Base-by-base conservation (phyloP, 2,329 filamentous ascomycete genomes). In the Aspergillus sp. region DNA sequence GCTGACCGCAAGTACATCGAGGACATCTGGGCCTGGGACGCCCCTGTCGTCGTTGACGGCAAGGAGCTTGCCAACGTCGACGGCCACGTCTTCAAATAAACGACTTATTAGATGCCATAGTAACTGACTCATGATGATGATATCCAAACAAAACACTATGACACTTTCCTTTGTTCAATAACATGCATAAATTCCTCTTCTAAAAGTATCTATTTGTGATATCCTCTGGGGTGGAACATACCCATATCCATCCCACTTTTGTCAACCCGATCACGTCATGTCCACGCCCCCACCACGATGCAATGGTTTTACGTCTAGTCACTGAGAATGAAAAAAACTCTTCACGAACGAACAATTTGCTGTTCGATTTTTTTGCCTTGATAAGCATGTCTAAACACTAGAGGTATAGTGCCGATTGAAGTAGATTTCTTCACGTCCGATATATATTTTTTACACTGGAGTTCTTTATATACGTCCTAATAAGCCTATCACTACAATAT, bases 21-120 rank as follows among this genome's bases (percentile, higher is more conserved):
- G 74, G 87, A 89, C 75, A 83, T 89, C 80, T 99, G 95, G 95
- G 83, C 86, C 63, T 96, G 92, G 90, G 95, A 98, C 78, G 89
- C 91, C 82, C 87, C 90, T 66, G 81, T 93, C 72, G 81, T 80
- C 65, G 84, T 91, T 72, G 79, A 89, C 73, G 93, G 89, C 83
- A 97, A 98, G 89, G 85, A 88, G 74, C 96, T 93, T 82, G 81
- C 86, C 77, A 91, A 89, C 82, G 89, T 89, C 74, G 89, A 91
- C 73, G 95, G 95, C 77, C 97, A 98, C 87, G 92, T 98, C 78
- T 98, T 97, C 90, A 98, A 98, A 86, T 98, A 96, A 86, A 82
- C 62, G 66, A 61, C 55, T 70, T 64, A 51, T 48, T 55, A 54
- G 44, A 54, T 59, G 52, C 48, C 54, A 51, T 56, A 53, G 51